Evolutionary conservation across 139 green algal species (phyloP), one percentile per base, ranked within the genome.

Genomic region (Tetradesmus lagerheimii): DNA sequence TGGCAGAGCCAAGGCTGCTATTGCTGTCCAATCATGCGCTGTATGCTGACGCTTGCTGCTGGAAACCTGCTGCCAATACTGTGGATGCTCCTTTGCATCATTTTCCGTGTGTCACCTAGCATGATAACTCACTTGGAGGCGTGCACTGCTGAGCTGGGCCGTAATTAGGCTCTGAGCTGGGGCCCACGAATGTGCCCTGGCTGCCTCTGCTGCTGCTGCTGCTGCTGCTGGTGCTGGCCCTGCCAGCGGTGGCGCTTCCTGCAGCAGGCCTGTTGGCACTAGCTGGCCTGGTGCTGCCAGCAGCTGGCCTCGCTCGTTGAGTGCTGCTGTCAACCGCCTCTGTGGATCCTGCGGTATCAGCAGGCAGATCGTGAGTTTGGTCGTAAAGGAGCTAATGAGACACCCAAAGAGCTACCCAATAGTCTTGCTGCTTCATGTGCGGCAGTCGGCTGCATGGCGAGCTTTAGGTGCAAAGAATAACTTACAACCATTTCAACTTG

Each of bases 101-200:
- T 8, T 6, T n/a, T n/a, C 4, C 9, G 57, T 8, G 5, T 71
- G 57, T 27, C 57, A 71, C 20, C 57, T 23, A 31, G 57, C 57
- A n/a, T 71, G 57, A 8, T 71, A 23, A 85, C 80, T 85, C 80
- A 85, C 80, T 85, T 27, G 80, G 80, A 41, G 80, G 80, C 27
- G 38, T 27, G 80, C 83, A 88, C 18, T 34, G 29, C 57, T 66
- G 11, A 9, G 83, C 83, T 31, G 62, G 64, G 29, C 83, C 83
- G 45, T 88, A 88, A 38, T 88, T 88, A 11, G 50, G 31, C 71
- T 41, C 71, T 41, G 71, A 41, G 71, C 71, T 38, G 41, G 71
- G 71, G 4, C 31, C 57, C 25, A 71, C 3, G 23, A 31, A 71
- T 4, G 57, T 71, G 57, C 57, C 31, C 9, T 41, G 41, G 71